These are phyloP conservation scores for Asclepias syriaca DNA, from an alignment of 257 asterid genomes.

Conservation along the genomic window DNA sequence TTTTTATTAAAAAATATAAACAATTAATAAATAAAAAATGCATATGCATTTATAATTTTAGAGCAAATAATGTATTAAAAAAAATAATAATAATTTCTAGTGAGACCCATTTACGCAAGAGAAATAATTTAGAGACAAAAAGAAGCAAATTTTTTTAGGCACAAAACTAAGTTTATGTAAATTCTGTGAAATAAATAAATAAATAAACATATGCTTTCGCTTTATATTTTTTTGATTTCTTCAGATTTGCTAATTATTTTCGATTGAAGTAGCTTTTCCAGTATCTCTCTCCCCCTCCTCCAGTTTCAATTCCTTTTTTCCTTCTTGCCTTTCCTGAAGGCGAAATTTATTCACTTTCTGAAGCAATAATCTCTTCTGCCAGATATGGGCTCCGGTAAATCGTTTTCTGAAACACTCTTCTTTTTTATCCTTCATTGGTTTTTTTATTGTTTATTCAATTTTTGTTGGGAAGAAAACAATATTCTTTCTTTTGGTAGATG, in stretches of 20 bases:
- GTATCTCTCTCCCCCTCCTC: not conserved
- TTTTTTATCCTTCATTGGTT: no score
- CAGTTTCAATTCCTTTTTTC: not conserved
- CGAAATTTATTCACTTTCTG: not conserved
- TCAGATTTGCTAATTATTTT: not conserved
- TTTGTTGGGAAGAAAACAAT: slow-evolving; percentile 2
- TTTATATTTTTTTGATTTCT: not conserved
- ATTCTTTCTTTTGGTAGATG: slow-evolving; percentile 29
- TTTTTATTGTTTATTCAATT: not conserved
- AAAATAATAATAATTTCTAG: no score
- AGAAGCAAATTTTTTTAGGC: no score
- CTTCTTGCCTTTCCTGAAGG: not conserved
- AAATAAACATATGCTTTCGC: no score
- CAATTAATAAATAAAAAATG: no score
- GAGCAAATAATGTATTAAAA: no score
- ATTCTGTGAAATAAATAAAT: not conserved
- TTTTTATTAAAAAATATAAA: no score
- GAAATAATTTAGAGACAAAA: no score
- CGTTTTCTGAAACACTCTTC: not conserved
- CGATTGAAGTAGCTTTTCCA: not conserved
- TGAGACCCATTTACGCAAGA: no score
- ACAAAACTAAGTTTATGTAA: not conserved
- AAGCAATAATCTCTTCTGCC: not conserved
- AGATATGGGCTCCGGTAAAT: slow-evolving; percentile 69
- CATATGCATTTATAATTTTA: no score